Conservation (phyloP, 257 asterid species). For the Prunella vulgaris region DNA sequence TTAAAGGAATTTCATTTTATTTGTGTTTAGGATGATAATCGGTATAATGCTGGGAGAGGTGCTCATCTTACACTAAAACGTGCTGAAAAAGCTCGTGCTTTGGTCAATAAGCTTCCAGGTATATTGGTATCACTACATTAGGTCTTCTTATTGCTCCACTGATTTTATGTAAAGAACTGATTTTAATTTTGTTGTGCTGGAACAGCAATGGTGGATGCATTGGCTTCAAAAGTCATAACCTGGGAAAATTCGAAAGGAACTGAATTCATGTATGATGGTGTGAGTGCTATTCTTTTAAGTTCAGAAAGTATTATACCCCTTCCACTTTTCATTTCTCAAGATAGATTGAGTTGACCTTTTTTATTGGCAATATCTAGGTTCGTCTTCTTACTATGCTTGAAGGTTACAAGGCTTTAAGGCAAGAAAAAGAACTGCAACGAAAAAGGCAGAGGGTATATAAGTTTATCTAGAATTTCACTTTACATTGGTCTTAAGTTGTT, state of each 20-base stretch:
- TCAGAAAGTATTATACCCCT: neutral
- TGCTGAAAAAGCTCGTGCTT: slow-evolving; percentile 92
- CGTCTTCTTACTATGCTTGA: slow-evolving; percentile 78
- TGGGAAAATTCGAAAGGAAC: slow-evolving; percentile 80
- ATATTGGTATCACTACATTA: slow-evolving; percentile 12
- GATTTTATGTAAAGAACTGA: neutral
- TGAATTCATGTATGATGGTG: slow-evolving; percentile 79
- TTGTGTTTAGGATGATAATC: slow-evolving; percentile 67
- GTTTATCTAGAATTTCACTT: neutral
- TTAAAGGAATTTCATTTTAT: slow-evolving; percentile 14
- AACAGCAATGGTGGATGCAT: slow-evolving; percentile 79
- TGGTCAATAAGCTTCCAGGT: slow-evolving; percentile 95
- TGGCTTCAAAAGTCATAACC: slow-evolving; percentile 59
- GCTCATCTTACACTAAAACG: slow-evolving; percentile 89
- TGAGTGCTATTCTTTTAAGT: slow-evolving; percentile 32
- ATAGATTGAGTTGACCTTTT: neutral
- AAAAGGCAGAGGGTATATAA: slow-evolving; percentile 70
- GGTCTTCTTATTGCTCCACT: slow-evolving; percentile 9
- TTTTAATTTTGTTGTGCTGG: slow-evolving; percentile 14
- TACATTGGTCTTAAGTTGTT: neutral
- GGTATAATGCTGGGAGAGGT: slow-evolving; percentile 95
- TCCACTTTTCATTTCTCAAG: neutral
- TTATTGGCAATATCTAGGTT: slow-evolving; percentile 38
- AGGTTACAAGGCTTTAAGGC: slow-evolving; percentile 50
- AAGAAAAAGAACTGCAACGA: slow-evolving; percentile 77